phyloP scores from a whole-genome alignment of 2,329 filamentous ascomycete genomes.

The Exophiala viscosa region DNA sequence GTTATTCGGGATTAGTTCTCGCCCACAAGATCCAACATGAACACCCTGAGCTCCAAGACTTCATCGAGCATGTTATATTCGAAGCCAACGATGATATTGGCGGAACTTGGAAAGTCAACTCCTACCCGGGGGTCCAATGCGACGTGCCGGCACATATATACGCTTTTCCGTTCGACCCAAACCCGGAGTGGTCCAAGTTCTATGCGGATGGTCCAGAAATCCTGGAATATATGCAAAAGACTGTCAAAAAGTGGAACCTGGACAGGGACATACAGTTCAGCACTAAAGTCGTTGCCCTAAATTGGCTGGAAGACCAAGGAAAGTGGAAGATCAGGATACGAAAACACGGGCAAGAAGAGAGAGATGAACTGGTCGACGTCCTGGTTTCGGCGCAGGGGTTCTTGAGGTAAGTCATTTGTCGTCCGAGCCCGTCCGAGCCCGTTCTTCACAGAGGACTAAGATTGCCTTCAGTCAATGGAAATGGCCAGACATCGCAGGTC shows the following conservation, averaged over 20 bases:
- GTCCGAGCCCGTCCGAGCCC: not conserved
- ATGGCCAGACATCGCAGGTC: slow-evolving; percentile 33
- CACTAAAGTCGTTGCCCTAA: slow-evolving; percentile 36
- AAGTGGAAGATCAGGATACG: slow-evolving; percentile 38
- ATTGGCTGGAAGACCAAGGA: slow-evolving; percentile 37
- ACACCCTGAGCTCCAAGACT: slow-evolving; percentile 32
- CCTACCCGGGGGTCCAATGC: slow-evolving; percentile 46
- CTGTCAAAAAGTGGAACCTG: slow-evolving; percentile 40
- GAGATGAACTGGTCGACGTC: slow-evolving; percentile 33
- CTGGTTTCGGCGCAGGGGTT: slow-evolving; percentile 35
- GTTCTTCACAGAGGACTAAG: not conserved
- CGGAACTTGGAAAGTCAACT: slow-evolving; percentile 42
- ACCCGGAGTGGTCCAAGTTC: slow-evolving; percentile 42
- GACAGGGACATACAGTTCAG: slow-evolving; percentile 38
- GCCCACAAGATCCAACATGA: slow-evolving; percentile 42
- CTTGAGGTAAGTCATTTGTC: slow-evolving; percentile 21
- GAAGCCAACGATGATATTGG: slow-evolving; percentile 41
- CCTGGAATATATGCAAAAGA: slow-evolving; percentile 39
- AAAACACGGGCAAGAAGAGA: slow-evolving; percentile 28
- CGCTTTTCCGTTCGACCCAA: slow-evolving; percentile 38
- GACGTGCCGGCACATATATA: slow-evolving; percentile 64
- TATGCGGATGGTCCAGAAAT: slow-evolving; percentile 43
- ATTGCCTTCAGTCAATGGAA: slow-evolving; percentile 22
- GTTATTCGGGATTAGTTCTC: slow-evolving; percentile 36
- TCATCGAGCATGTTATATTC: slow-evolving; percentile 41